Conservation (phyloP, 1,284 basidiomycete species). For the Leccinum variabile region DNA sequence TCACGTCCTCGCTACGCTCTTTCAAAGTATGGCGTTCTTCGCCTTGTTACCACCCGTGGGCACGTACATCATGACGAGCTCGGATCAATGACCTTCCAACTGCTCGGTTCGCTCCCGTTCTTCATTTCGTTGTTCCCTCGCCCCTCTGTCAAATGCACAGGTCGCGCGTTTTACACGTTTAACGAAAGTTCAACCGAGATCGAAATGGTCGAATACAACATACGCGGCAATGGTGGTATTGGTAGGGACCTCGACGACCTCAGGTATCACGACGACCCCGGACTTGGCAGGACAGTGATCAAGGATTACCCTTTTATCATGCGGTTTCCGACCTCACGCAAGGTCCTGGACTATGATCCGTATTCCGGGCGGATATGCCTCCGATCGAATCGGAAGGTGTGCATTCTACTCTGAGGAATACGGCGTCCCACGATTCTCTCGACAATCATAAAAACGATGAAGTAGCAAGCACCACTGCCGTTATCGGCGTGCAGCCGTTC, state of each 20-base stretch:
- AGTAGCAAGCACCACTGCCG: background rate
- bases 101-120: conserved; percentile 6
- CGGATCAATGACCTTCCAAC: conserved; percentile 16
- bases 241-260: background rate
- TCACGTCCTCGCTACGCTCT: conserved; percentile 5
- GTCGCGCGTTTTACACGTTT: conserved; percentile 11
- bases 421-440: background rate
- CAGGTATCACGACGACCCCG: background rate
- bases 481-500: background rate
- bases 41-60: conserved; percentile 1
- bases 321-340: background rate
- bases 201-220: conserved; percentile 19
- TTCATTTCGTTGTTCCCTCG: conserved; percentile 2
- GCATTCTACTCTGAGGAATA: background rate
- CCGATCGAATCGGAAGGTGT: background rate
- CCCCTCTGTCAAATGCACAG: conserved; percentile 19
- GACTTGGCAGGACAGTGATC: background rate
- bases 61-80: background rate
- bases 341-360: conserved; percentile 24
- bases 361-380: conserved; percentile 25
- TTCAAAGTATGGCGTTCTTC: conserved; percentile 13
- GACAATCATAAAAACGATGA: background rate
- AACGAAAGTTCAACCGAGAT: background rate
- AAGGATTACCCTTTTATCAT: conserved; percentile 15
- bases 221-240: background rate